These are phyloP conservation scores for Fusarium sp. DNA, from an alignment of 2,329 filamentous ascomycete species.

Conservation along the genomic window DNA sequence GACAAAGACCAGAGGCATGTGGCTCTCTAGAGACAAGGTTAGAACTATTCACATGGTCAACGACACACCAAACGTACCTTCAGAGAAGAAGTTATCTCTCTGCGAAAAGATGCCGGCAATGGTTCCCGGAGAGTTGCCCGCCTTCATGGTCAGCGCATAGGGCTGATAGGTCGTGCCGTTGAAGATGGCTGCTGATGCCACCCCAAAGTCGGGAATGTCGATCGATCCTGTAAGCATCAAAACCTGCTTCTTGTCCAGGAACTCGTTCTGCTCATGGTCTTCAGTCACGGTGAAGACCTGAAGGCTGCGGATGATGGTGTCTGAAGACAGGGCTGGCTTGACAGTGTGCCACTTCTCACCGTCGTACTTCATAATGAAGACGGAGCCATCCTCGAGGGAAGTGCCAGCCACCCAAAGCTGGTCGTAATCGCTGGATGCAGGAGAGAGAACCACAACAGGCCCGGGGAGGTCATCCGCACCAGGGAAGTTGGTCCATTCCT, in stretches of 20 bases:
- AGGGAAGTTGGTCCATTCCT: conserved; percentile 74
- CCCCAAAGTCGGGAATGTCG: conserved; percentile 79
- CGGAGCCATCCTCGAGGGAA: conserved; percentile 69
- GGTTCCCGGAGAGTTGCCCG: conserved; percentile 75
- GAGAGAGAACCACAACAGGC: conserved; percentile 79
- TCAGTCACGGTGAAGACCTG: conserved; percentile 82
- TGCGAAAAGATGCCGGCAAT: conserved; percentile 87
- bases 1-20: conserved; percentile 79
- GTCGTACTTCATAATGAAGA: conserved; percentile 87
- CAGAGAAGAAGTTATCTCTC: conserved; percentile 79
- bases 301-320: conserved; percentile 80
- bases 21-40: conserved; percentile 51
- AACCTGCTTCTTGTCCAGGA: conserved; percentile 75
- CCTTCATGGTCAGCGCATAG: conserved; percentile 81
- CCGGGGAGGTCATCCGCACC: conserved; percentile 78
- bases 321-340: conserved; percentile 70
- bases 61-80: conserved; percentile 62
- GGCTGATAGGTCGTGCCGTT: conserved; percentile 84
- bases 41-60: conserved; percentile 8
- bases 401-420: conserved; percentile 87
- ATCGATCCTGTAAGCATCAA: conserved; percentile 90
- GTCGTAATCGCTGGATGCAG: conserved; percentile 77
- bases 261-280: conserved; percentile 71
- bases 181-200: conserved; percentile 87
- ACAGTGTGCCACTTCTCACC: conserved; percentile 77